Conservation (phyloP, 2,329 filamentous ascomycete species). For the Penicillium rolfsii region DNA sequence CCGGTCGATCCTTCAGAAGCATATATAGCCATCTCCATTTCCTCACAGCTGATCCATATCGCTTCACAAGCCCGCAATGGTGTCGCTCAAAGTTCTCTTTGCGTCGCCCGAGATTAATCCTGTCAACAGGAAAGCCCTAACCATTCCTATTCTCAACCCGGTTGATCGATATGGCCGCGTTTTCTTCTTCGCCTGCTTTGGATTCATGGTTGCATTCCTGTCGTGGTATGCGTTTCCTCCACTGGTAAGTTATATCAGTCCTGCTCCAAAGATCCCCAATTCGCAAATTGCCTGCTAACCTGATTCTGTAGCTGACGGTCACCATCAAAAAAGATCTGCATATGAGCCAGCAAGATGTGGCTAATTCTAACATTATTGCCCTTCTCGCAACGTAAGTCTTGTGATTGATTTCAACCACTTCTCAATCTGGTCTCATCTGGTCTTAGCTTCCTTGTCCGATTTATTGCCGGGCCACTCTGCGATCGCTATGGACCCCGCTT, state of each 20-base stretch:
- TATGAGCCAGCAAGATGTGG: conserved; percentile 70
- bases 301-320: conserved; percentile 60
- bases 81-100: conserved; percentile 35
- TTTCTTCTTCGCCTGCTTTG: conserved; percentile 87
- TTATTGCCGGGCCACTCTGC: conserved; percentile 80
- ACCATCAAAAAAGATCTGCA: conserved; percentile 79
- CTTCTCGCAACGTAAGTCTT: conserved; percentile 65
- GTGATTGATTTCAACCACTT: not conserved
- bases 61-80: conserved; percentile 16
- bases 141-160: conserved; percentile 77
- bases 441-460: conserved; percentile 69
- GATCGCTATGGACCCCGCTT: conserved; percentile 79
- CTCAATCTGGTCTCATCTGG: conserved; percentile 1
- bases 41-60: not conserved
- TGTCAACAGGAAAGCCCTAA: conserved; percentile 78
- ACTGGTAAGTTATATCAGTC: conserved; percentile 58
- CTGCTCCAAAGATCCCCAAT: not conserved
- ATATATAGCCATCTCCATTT: not conserved
- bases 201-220: conserved; percentile 86
- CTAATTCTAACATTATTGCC: conserved; percentile 90
- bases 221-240: conserved; percentile 91
- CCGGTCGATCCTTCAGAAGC: not conserved
- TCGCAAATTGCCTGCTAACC: not conserved
- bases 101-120: conserved; percentile 75
- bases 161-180: conserved; percentile 80